phyloP scores from a whole-genome alignment of 2,329 filamentous ascomycete species.

The Penicillium aurantiogriseum region DNA sequence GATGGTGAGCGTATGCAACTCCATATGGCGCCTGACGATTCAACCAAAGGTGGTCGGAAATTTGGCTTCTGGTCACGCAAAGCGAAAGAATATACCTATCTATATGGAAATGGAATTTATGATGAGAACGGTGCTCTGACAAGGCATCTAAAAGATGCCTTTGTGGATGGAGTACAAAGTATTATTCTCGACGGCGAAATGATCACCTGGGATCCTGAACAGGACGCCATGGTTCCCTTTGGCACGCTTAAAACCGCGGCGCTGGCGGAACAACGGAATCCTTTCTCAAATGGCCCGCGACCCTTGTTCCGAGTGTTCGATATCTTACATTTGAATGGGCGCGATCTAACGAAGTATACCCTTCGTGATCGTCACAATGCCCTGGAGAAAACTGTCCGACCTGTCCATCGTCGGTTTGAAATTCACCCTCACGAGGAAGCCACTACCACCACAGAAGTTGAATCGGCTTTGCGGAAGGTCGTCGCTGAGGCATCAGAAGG shows the following conservation, averaged over 20 bases:
- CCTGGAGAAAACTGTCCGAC: constrained; percentile 67
- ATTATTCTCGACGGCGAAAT: constrained; percentile 96
- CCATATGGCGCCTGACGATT: constrained; percentile 76
- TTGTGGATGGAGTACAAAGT: constrained; percentile 73
- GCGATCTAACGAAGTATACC: constrained; percentile 75
- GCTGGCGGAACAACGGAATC: constrained; percentile 72
- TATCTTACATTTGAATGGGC: constrained; percentile 82
- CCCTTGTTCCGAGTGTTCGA: constrained; percentile 88
- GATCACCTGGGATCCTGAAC: constrained; percentile 92
- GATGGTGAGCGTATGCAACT: constrained; percentile 97
- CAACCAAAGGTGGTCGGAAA: constrained; percentile 64
- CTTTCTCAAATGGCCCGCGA: constrained; percentile 62
- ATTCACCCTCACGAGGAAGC: constrained; percentile 72
- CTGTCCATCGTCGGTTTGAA: constrained; percentile 74
- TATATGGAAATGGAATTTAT: constrained; percentile 76
- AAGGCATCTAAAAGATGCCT: constrained; percentile 73
- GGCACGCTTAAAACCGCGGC: constrained; percentile 92
- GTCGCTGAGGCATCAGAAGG: constrained; percentile 87
- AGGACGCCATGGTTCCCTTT: constrained; percentile 83
- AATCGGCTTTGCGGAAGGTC: constrained; percentile 74
- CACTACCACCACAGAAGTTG: constrained; percentile 68
- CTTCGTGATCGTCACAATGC: constrained; percentile 76
- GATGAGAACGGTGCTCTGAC: constrained; percentile 77
- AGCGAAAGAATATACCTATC: constrained; percentile 91
- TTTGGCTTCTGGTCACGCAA: constrained; percentile 95